Conservation (phyloP, 2,329 filamentous ascomycete species). For the Penicillium concentricum region DNA sequence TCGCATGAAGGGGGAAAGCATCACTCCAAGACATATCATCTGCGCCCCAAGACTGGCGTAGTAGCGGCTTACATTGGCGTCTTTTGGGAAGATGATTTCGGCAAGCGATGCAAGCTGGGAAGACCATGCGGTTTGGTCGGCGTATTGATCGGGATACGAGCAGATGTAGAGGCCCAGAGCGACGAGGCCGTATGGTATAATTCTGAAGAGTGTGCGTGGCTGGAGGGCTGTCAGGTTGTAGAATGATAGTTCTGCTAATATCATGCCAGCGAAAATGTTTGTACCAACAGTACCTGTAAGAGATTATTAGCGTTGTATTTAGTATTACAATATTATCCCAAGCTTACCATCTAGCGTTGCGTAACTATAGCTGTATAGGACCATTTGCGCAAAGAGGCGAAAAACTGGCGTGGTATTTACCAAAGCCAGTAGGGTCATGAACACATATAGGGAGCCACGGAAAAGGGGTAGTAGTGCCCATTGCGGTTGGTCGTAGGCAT, state of each 20-base stretch:
- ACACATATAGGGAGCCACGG: slow-evolving; percentile 56
- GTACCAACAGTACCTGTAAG: slow-evolving; percentile 51
- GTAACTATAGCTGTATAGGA: slow-evolving; percentile 50
- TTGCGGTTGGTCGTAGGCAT: slow-evolving; percentile 58
- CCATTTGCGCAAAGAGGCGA: slow-evolving; percentile 49
- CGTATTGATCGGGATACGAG: slow-evolving; percentile 59
- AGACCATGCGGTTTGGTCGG: slow-evolving; percentile 57
- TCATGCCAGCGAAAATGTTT: slow-evolving; percentile 63
- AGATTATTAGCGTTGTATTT: not conserved
- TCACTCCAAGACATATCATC: slow-evolving; percentile 52
- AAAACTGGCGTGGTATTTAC: slow-evolving; percentile 51
- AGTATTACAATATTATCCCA: not conserved
- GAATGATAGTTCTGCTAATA: slow-evolving; percentile 58
- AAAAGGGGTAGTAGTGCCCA: slow-evolving; percentile 59
- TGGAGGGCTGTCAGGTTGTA: slow-evolving; percentile 48
- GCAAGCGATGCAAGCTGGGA: slow-evolving; percentile 19
- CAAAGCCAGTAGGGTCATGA: slow-evolving; percentile 54
- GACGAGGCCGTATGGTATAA: slow-evolving; percentile 53
- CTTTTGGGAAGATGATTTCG: slow-evolving; percentile 27
- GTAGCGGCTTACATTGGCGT: slow-evolving; percentile 51
- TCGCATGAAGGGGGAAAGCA: slow-evolving; percentile 54
- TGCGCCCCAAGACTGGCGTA: slow-evolving; percentile 52
- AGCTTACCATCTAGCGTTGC: slow-evolving; percentile 34
- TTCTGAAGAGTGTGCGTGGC: slow-evolving; percentile 37
- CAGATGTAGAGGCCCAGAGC: slow-evolving; percentile 57